phyloP scores from a whole-genome alignment of 495 filamentous ascomycete genomes.

The Xylaria telfairii region DNA sequence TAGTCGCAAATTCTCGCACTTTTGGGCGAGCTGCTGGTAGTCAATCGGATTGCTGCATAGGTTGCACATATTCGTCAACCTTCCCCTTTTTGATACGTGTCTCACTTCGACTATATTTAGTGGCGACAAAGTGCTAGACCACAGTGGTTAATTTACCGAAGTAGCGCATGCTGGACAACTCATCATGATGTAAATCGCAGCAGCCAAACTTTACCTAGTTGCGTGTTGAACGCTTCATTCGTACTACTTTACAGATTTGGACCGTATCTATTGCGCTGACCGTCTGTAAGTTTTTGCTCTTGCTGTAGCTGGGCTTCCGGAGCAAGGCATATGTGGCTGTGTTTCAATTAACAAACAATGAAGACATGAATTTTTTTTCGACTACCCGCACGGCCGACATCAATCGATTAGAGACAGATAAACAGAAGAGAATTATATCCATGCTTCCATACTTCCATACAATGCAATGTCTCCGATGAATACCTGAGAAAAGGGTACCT shows the following conservation, averaged over 20 bases:
- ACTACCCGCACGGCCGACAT: not conserved
- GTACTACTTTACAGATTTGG: not conserved
- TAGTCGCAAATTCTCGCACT: not conserved
- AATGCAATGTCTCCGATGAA: not conserved
- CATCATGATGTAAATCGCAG: not conserved
- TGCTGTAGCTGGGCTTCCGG: not conserved
- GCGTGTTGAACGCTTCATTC: not conserved
- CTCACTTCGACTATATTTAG: not conserved
- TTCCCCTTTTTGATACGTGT: conserved; percentile 2
- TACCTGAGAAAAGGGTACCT: not conserved
- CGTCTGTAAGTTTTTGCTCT: not conserved
- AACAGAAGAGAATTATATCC: not conserved
- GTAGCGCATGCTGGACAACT: not conserved
- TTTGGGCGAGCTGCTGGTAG: not conserved
- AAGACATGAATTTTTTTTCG: not conserved
- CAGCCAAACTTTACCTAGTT: not conserved
- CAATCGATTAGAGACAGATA: not conserved
- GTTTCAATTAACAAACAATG: not conserved
- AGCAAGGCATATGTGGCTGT: not conserved
- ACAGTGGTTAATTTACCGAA: not conserved
- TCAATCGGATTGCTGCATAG: not conserved
- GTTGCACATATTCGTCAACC: not conserved
- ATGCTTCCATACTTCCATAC: not conserved
- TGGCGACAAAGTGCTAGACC: not conserved
- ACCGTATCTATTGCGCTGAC: not conserved